phyloP scores from a whole-genome alignment of 192 early-diverging fungal genomes.

The Coemansia sp. region DNA sequence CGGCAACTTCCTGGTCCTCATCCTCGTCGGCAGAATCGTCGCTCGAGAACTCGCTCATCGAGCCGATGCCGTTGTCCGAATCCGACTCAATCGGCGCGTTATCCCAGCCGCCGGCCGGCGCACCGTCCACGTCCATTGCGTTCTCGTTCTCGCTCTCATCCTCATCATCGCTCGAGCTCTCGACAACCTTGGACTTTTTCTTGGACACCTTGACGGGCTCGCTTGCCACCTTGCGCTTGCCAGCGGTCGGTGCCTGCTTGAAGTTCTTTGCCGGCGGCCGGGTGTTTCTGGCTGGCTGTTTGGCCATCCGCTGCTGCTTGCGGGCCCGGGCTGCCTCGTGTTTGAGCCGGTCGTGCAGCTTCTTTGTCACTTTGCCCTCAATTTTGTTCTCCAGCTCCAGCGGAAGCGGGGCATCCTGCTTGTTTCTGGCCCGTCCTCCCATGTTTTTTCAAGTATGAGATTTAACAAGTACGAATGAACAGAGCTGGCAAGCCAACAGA shows the following conservation, averaged over 20 bases:
- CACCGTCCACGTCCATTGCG: conserved; percentile 39
- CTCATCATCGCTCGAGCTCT: conserved; percentile 2
- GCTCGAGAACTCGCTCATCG: conserved; percentile 49
- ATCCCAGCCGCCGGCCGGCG: conserved; percentile 42
- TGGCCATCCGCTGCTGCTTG: conserved; percentile 19
- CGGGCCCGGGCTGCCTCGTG: conserved; percentile 20
- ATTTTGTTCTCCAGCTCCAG: conserved; percentile 37
- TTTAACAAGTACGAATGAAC: too few relatives aligned
- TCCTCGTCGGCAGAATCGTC: conserved; percentile 10
- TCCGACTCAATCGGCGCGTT: conserved; percentile 49
- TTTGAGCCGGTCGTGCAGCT: conserved; percentile 29
- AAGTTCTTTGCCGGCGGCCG: not conserved
- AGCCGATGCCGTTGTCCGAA: conserved; percentile 44
- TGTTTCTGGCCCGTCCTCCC: conserved; percentile 50
- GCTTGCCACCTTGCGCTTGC: conserved; percentile 3
- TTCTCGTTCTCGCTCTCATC: conserved; percentile 48
- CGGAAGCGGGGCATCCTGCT: conserved; percentile 47
- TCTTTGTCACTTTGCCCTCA: conserved; percentile 47
- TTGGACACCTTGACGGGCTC: not conserved
- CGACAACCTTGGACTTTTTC: conserved; percentile 3
- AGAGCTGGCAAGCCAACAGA: too few relatives aligned
- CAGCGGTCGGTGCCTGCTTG: too few relatives aligned
- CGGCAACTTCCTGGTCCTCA: conserved; percentile 12
- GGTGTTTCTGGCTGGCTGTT: conserved; percentile 12
- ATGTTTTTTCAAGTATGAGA: conserved; percentile 9